A percentile compares a stretch with the other conserved stretches of the same genome.
Conservation (phyloP, 2,329 filamentous ascomycete species). For the Botrytis pseudocinerea region DNA sequence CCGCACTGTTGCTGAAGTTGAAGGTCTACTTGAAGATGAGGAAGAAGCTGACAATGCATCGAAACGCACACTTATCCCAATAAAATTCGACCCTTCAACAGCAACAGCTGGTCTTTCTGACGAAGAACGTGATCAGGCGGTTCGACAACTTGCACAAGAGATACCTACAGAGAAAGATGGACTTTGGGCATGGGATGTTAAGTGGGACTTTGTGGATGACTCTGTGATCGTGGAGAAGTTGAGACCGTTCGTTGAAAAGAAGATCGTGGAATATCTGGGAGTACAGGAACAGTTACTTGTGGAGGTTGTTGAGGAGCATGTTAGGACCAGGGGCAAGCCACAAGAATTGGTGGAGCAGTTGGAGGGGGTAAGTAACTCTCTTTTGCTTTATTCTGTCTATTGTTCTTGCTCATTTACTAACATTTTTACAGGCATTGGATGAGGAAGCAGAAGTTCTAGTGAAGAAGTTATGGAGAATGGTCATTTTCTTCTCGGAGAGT, state of each 20-base stretch:
- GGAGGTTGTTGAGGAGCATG: slow-evolving; percentile 85
- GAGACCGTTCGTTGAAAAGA: slow-evolving; percentile 94
- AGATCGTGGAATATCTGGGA: slow-evolving; percentile 94
- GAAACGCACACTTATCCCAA: slow-evolving; percentile 76
- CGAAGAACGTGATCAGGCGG: slow-evolving; percentile 82
- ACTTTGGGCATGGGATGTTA: slow-evolving; percentile 88
- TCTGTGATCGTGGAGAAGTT: slow-evolving; percentile 80
- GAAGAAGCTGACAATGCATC: slow-evolving; percentile 72
- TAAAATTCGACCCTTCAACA: slow-evolving; percentile 70
- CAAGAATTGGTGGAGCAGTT: slow-evolving; percentile 80
- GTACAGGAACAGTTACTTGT: slow-evolving; percentile 96
- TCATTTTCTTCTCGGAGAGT: slow-evolving; percentile 95
- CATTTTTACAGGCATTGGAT: slow-evolving; percentile 68
- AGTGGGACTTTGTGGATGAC: slow-evolving; percentile 89
- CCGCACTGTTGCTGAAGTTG: slow-evolving; percentile 88
- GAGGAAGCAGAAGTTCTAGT: slow-evolving; percentile 93
- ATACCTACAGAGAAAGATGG: slow-evolving; percentile 86
- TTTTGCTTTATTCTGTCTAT: background rate
- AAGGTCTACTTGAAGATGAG: slow-evolving; percentile 92
- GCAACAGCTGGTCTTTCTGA: slow-evolving; percentile 72
- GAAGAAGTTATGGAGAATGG: slow-evolving; percentile 97
- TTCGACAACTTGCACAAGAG: slow-evolving; percentile 79
- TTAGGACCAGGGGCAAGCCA: slow-evolving; percentile 74
- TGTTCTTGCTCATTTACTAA: background rate
- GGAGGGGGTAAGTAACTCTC: slow-evolving; percentile 64